Evolutionary conservation across 1,139 yeast species (phyloP).

Genomic region (Saccharomyces uvarum): DNA sequence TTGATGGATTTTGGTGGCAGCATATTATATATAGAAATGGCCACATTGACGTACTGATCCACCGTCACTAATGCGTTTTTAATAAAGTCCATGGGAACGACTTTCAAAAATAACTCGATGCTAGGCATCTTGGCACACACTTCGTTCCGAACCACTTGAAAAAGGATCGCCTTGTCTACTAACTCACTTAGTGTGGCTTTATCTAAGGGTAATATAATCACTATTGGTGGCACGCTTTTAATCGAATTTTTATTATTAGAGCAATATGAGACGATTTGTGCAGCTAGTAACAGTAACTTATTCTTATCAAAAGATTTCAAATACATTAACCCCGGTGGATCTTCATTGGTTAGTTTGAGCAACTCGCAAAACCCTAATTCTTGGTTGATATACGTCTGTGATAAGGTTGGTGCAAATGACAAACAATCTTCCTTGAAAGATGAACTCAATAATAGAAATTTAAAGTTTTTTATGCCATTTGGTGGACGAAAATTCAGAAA

Average conservation of each 20-base stretch:
- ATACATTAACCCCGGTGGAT: slow-evolving; percentile 25
- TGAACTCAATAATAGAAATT: slow-evolving; percentile 42
- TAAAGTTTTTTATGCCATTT: slow-evolving; percentile 44
- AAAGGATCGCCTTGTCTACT: slow-evolving; percentile 42
- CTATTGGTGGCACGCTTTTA: slow-evolving; percentile 24
- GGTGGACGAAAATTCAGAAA: slow-evolving; percentile 48
- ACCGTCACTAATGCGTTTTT: slow-evolving; percentile 33
- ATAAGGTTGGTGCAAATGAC: slow-evolving; percentile 25
- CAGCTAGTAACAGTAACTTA: slow-evolving; percentile 39
- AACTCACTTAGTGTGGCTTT: slow-evolving; percentile 37
- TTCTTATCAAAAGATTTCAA: slow-evolving; percentile 25
- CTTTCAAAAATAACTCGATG: slow-evolving; percentile 42
- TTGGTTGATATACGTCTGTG: slow-evolving; percentile 28
- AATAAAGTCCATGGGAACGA: slow-evolving; percentile 49
- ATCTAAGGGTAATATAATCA: slow-evolving; percentile 32
- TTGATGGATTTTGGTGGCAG: slow-evolving; percentile 36
- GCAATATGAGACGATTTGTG: slow-evolving; percentile 39
- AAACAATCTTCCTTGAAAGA: slow-evolving; percentile 22
- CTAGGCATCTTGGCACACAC: slow-evolving; percentile 40
- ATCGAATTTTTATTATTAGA: slow-evolving; percentile 28
- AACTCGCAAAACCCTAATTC: slow-evolving; percentile 33
- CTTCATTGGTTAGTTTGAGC: slow-evolving; percentile 28
- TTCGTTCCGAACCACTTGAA: slow-evolving; percentile 41
- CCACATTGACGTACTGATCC: slow-evolving; percentile 37
- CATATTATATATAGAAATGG: slow-evolving; percentile 59